Percentiles rank a stretch among this genome's conserved stretches.
phyloP scores from a whole-genome alignment of 805 yeast species.

The Metschnikowia similis region DNA sequence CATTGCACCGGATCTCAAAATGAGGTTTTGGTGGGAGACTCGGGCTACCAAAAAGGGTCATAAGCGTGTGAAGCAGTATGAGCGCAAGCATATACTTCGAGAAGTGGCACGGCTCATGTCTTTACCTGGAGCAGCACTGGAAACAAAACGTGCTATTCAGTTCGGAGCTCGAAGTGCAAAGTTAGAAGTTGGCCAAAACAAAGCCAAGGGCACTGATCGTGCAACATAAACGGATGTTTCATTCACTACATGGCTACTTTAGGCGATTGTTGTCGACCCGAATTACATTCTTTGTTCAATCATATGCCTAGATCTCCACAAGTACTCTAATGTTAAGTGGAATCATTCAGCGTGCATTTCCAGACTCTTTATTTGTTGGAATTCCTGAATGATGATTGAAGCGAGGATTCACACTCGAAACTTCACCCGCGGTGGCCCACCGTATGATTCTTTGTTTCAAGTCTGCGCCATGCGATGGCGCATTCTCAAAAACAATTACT shows the following conservation, averaged over 20 bases:
- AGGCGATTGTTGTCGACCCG: too few relatives aligned
- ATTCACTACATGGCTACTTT: not conserved
- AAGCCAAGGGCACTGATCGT: constrained; percentile 70
- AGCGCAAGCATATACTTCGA: constrained; percentile 56
- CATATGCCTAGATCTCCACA: not conserved
- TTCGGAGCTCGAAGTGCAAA: constrained; percentile 96
- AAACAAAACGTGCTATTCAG: constrained; percentile 91
- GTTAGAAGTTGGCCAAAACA: constrained; percentile 76
- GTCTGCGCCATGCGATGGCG: too few relatives aligned
- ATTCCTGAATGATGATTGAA: too few relatives aligned
- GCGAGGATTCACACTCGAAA: too few relatives aligned
- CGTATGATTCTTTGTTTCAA: too few relatives aligned
- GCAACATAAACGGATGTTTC: not conserved
- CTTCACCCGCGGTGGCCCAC: too few relatives aligned
- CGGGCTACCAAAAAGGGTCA: constrained; percentile 21
- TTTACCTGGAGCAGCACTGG: constrained; percentile 56
- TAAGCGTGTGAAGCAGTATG: constrained; percentile 26
- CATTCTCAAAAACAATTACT: not conserved
- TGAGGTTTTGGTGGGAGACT: constrained; percentile 28
- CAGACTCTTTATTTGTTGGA: too few relatives aligned
- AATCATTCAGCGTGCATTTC: too few relatives aligned
- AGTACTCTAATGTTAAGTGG: not conserved
- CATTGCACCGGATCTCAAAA: constrained; percentile 48
- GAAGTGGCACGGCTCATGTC: constrained; percentile 51
- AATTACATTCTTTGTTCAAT: not conserved